phyloP scores from a whole-genome alignment of 306 rosid genomes.

The Malus sylvestris region DNA sequence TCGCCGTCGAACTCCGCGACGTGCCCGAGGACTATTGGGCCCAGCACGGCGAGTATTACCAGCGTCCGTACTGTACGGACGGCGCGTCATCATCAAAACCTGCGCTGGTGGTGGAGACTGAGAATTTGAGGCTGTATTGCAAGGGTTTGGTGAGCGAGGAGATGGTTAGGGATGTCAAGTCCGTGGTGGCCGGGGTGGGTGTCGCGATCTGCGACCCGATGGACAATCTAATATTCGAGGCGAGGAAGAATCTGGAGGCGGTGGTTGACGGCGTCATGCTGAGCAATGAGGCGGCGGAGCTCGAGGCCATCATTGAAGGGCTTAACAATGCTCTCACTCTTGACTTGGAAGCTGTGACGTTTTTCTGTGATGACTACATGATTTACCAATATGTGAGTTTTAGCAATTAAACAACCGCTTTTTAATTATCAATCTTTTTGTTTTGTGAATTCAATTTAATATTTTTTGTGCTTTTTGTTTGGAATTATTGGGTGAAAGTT shows the following conservation, averaged over 20 bases:
- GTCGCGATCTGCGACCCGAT: slow-evolving; percentile 36
- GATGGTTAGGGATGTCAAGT: slow-evolving; percentile 23
- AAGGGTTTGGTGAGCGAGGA: slow-evolving; percentile 51
- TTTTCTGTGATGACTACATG: slow-evolving; percentile 30
- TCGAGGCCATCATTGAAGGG: slow-evolving; percentile 39
- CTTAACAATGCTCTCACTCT: slow-evolving; percentile 29
- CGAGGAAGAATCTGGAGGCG: slow-evolving; percentile 28
- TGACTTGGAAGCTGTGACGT: slow-evolving; percentile 23
- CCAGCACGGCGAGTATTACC: slow-evolving; percentile 23
- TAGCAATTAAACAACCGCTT: background rate
- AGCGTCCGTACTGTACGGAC: slow-evolving; percentile 10
- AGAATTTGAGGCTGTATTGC: slow-evolving; percentile 31
- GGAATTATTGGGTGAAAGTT: background rate
- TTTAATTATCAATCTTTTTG: background rate
- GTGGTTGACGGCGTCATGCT: slow-evolving; percentile 12
- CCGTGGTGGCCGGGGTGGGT: slow-evolving; percentile 31
- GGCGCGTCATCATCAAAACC: background rate
- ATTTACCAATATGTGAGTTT: slow-evolving; percentile 45
- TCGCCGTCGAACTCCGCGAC: slow-evolving; percentile 17
- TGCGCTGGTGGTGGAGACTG: slow-evolving; percentile 18
- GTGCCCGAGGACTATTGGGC: slow-evolving; percentile 33
- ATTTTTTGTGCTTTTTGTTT: background rate
- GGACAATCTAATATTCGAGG: slow-evolving; percentile 26
- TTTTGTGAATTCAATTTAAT: too few species aligned
- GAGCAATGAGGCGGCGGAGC: slow-evolving; percentile 21